phyloP scores from a whole-genome alignment of 176 grass and related monocot genomes.

The Bolboschoenus planiculmis region DNA sequence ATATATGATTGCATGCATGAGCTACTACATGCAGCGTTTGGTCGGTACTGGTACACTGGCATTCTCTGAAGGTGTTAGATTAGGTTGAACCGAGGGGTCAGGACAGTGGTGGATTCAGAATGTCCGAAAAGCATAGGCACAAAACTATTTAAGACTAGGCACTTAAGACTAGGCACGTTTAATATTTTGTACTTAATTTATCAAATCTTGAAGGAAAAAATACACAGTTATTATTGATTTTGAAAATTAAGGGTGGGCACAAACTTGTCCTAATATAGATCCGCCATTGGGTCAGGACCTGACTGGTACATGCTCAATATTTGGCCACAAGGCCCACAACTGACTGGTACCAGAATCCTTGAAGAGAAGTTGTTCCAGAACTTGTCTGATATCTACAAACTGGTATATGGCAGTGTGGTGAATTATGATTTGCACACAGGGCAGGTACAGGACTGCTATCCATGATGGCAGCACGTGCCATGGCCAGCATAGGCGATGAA shows the following conservation, averaged over 20 bases:
- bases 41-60: background rate
- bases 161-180: too few species aligned
- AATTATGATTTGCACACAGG: constrained; percentile 40
- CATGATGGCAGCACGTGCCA: constrained; percentile 69
- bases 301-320: background rate
- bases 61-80: background rate
- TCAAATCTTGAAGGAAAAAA: too few species aligned
- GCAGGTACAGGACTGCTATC: constrained; percentile 89
- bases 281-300: background rate
- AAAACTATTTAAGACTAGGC: too few species aligned
- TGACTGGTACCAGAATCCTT: background rate
- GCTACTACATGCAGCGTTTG: background rate
- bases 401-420: constrained; percentile 5
- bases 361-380: background rate
- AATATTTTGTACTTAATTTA: too few species aligned
- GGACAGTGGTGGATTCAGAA: too few species aligned
- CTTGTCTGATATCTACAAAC: constrained; percentile 5
- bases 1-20: background rate
- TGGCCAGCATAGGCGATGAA: constrained; percentile 33
- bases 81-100: background rate
- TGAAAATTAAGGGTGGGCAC: too few species aligned
- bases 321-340: too few species aligned
- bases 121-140: too few species aligned
- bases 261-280: too few species aligned
- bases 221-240: too few species aligned